Evolutionary conservation across 495 filamentous ascomycete species (phyloP), one percentile per base, ranked within the genome.

Genomic region (Podospora australis): DNA sequence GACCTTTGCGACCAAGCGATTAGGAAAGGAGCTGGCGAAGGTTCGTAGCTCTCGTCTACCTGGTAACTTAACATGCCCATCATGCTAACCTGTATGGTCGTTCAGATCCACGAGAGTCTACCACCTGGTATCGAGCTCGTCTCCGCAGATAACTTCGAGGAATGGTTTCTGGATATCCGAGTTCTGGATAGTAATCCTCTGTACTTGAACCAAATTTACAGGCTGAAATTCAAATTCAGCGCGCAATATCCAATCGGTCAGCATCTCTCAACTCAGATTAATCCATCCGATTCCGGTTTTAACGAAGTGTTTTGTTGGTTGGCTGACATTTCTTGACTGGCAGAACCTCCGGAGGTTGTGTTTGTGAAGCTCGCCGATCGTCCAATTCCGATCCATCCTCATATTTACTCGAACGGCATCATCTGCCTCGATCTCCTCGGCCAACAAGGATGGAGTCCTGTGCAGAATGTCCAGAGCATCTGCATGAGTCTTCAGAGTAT

Each of bases 401-500:
- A 98, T 70, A 86, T 98, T 63, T 98, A 98, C 68, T 90, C 86
- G 52, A 98, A 98, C 65, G 92, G 92, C 43, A 90, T 96, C 63
- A 98, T 98, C 60, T 98, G 92, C 58, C 84, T 98, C 19, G 94
- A 98, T 55, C 82, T 98, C 0, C 83, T 98, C 14, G 87, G 89
- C 48, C 56, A 68, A 14, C 81, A 86, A 41, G 92, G 94, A 53
- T 98, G 92, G 92, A 89, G 83, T 10, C 92, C 92, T 0, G 91
- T 97, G 8, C 94, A 97, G 64, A 97, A 89, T 23, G 92, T 96
- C 10, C 90, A 98, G 72, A 94, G 86, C 56, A 81, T 98, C 36
- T 95, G 89, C 73, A 92, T 98, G 81, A 95, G 89, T 64, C 80
- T 98, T 38, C 92, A 98, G 70, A 95, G 88, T 69, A 98, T 98